Evolutionary conservation across 805 yeast genomes (phyloP), one percentile per base, ranked within the genome.

Genomic region (Candida qinlingensis): DNA sequence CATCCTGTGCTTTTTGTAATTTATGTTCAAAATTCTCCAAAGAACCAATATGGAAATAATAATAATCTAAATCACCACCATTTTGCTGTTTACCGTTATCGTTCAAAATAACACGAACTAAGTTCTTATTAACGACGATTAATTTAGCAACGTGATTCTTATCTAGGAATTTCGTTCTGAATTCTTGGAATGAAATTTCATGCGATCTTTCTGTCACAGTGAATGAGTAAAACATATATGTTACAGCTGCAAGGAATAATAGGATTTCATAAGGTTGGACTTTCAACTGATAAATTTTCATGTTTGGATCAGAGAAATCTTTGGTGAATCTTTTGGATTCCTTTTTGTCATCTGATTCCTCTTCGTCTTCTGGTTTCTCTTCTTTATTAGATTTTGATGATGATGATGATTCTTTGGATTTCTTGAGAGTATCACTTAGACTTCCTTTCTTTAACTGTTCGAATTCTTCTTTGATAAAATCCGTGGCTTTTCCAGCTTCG

Each of bases 151-250:
- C 99, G 39, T 80, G 74, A 5, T 90, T 90, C 58, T 82, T 86
- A 53, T 85, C 87, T 51, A 94, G 73, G 59, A 83, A 83, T 42
- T 82, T 74, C 5, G 83, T 72, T 39, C 88, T 77, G 70, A 94
- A 92, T 61, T 92, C 96, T 70, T 94, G 98, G 85, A 90, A 94
- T 3, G 97, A 82, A 50, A 92, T 73, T 60, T 87, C 90, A 47
- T 68, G 66, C 6, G 64, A 58, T n/a, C 65, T 64, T 35, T 63
- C 70, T 25, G 60, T 50, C 7, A 59, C 57, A 27, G 66, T 57
- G 4, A 54, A 41, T 19, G 67, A 57, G 37, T 63, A 52, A 44
- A 63, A 64, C 36, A 70, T 44, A 37, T 66, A 67, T 1, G 70
- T 54, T 7, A 67, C 51, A 2, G 69, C 54, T n/a, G 64, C 51